Evolutionary conservation across 768 basidiomycete species (phyloP).

Genomic region (Pleurotus salmoneostramineus): DNA sequence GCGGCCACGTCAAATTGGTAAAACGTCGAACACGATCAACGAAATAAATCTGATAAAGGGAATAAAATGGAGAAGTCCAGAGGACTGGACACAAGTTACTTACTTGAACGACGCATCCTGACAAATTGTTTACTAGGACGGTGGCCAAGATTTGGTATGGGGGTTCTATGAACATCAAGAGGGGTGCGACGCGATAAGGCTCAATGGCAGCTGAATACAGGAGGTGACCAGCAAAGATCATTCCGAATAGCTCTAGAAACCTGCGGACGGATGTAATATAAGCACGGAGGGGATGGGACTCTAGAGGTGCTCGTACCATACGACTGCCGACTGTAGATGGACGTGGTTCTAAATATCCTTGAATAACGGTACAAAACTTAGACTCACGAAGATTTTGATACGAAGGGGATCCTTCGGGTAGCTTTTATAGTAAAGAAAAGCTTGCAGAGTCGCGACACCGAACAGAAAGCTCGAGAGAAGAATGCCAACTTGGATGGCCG

Average conservation of each 20-base stretch:
- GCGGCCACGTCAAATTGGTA: background rate
- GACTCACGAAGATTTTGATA: slow-evolving; percentile 18
- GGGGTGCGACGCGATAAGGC: slow-evolving; percentile 12
- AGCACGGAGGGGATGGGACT: background rate
- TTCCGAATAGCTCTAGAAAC: slow-evolving; percentile 23
- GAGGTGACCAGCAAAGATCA: slow-evolving; percentile 20
- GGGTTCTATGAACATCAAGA: slow-evolving; percentile 1
- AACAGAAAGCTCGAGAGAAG: slow-evolving; percentile 22
- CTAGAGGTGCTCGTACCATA: background rate
- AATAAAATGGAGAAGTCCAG: background rate
- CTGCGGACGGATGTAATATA: too few species aligned
- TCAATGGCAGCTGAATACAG: slow-evolving; percentile 28
- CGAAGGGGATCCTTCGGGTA: slow-evolving; percentile 19
- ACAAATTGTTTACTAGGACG: background rate
- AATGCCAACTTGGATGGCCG: slow-evolving; percentile 17
- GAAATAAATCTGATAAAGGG: background rate
- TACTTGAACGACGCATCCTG: slow-evolving; percentile 1
- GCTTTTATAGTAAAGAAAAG: slow-evolving; percentile 17
- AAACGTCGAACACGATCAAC: background rate
- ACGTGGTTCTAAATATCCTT: too few species aligned
- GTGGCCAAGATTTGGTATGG: background rate
- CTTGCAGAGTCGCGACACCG: slow-evolving; percentile 21
- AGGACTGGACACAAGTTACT: background rate
- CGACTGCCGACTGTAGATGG: slow-evolving; percentile 5
- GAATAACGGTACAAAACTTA: too few species aligned